These are phyloP conservation scores for Colletotrichum costaricense DNA, from an alignment of 2,329 filamentous ascomycete genomes.

Conservation along the genomic window DNA sequence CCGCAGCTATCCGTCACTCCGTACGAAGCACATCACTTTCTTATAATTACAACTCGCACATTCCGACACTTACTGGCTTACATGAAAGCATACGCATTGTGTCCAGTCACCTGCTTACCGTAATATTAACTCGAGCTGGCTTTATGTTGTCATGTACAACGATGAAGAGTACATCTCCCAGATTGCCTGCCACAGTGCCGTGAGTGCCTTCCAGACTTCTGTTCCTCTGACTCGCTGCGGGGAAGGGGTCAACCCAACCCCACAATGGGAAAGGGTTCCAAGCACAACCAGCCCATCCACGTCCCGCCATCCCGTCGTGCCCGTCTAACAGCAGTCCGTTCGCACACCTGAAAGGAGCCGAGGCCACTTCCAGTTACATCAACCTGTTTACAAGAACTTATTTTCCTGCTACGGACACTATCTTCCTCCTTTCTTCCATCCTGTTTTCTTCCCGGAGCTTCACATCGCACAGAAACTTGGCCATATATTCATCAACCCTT, in stretches of 20 bases:
- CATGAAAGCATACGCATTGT: neutral
- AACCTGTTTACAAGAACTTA: constrained; percentile 3
- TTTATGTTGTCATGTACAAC: neutral
- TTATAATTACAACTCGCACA: too few relatives aligned
- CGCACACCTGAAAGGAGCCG: constrained; percentile 12
- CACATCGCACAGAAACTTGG: neutral
- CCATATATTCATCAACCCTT: neutral
- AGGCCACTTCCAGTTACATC: constrained; percentile 3
- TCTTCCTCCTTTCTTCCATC: neutral
- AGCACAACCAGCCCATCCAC: neutral
- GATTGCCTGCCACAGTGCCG: neutral
- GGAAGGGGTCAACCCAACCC: constrained; percentile 16
- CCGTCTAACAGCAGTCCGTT: constrained; percentile 9
- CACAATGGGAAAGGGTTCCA: constrained; percentile 1
- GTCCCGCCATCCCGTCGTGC: constrained; percentile 8
- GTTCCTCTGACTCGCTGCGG: constrained; percentile 20
- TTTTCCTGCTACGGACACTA: constrained; percentile 11
- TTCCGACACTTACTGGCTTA: neutral
- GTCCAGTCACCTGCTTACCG: neutral
- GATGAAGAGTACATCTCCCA: neutral
- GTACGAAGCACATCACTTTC: neutral
- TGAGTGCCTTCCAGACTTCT: neutral
- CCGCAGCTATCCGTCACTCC: neutral
- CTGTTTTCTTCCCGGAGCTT: neutral
- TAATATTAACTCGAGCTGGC: too few relatives aligned